These are phyloP conservation scores for Chlorella variabilis DNA, from an alignment of 163 green algal genomes.

Conservation along the genomic window DNA sequence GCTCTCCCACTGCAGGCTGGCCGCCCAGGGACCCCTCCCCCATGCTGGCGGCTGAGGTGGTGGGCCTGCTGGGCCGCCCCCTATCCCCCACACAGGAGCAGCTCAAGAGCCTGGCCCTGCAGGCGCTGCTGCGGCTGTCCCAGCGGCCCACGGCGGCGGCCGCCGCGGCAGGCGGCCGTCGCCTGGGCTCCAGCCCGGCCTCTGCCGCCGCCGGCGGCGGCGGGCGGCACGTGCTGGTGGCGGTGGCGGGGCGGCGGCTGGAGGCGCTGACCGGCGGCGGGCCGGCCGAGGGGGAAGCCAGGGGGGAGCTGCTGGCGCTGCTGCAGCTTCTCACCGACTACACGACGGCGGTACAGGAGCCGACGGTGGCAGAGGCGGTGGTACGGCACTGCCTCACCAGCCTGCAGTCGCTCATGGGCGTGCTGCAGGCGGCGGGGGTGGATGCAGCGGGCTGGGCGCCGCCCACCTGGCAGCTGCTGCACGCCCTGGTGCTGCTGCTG, in stretches of 20 bases:
- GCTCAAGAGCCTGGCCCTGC: constrained; percentile 14
- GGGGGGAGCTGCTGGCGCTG: not conserved
- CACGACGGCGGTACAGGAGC: not conserved
- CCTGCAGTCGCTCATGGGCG: constrained; percentile 26
- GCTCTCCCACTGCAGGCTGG: constrained; percentile 2
- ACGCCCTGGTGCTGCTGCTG: constrained; percentile 24
- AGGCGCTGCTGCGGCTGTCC: constrained; percentile 35
- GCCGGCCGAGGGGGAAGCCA: not conserved
- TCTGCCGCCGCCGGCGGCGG: not conserved
- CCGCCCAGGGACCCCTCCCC: constrained; percentile 15
- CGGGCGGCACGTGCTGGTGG: not conserved
- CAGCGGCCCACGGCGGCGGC: not conserved
- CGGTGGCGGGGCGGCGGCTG: not conserved
- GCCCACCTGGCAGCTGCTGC: constrained; percentile 34
- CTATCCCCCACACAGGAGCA: constrained; percentile 9
- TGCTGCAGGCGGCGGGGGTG: constrained; percentile 30
- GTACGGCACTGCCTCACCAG: constrained; percentile 15
- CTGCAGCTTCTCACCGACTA: constrained; percentile 37
- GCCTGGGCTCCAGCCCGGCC: not conserved
- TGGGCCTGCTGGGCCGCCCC: constrained; percentile 24
- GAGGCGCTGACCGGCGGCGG: not conserved
- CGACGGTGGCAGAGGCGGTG: constrained; percentile 8
- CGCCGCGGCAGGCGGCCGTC: not conserved
- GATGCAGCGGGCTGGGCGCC: constrained; percentile 9
- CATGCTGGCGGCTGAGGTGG: constrained; percentile 32